These are phyloP conservation scores for Metschnikowia chrysomelidarum DNA, from an alignment of 805 yeast genomes.

Conservation along the genomic window DNA sequence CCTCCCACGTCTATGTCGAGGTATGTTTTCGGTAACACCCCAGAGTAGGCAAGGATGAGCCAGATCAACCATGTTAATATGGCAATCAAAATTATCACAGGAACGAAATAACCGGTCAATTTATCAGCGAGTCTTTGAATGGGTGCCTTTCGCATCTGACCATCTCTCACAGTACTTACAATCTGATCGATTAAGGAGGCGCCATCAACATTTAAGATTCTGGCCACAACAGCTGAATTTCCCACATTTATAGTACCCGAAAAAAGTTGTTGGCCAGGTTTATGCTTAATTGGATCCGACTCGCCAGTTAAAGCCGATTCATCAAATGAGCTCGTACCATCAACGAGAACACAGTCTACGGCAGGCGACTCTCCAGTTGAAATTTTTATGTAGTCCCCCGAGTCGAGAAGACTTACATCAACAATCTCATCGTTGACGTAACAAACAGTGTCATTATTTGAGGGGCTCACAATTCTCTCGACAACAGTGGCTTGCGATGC, in stretches of 20 bases:
- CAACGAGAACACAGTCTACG: conserved; percentile 50
- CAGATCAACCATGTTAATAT: conserved; percentile 66
- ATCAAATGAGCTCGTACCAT: conserved; percentile 51
- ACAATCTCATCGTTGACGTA: conserved; percentile 31
- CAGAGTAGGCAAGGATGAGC: conserved; percentile 56
- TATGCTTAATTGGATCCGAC: conserved; percentile 55
- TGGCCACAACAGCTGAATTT: conserved; percentile 50
- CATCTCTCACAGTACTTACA: conserved; percentile 66
- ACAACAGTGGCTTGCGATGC: conserved; percentile 46
- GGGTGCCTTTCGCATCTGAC: conserved; percentile 71
- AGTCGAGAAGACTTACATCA: conserved; percentile 46
- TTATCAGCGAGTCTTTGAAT: conserved; percentile 68
- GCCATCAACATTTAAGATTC: conserved; percentile 56
- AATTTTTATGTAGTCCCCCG: conserved; percentile 49
- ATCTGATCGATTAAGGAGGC: conserved; percentile 69
- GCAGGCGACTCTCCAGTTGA: conserved; percentile 61
- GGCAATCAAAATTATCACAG: conserved; percentile 60
- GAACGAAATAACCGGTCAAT: conserved; percentile 71
- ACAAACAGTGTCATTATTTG: conserved; percentile 13
- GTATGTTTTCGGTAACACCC: conserved; percentile 51
- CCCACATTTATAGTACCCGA: conserved; percentile 74
- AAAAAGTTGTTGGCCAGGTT: conserved; percentile 62
- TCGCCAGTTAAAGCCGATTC: conserved; percentile 66
- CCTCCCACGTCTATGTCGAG: conserved; percentile 68
- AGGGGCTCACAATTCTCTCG: conserved; percentile 23